phyloP scores from a whole-genome alignment of 768 basidiomycete species.

The Leccinum boreale region DNA sequence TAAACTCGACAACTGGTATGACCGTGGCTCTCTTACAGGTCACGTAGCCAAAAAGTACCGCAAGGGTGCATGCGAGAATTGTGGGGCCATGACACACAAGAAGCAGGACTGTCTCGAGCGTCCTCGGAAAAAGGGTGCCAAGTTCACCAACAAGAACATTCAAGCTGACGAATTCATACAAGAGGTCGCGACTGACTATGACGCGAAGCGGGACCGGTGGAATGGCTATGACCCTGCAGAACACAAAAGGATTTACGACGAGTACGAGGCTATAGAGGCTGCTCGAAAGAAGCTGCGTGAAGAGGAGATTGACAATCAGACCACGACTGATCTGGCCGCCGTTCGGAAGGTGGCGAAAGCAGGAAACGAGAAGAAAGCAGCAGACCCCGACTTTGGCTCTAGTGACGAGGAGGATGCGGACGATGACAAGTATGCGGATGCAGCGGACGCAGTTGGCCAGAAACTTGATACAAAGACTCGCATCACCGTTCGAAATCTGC shows the following conservation, averaged over 20 bases:
- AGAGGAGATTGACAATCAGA: slow-evolving; percentile 97
- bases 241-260: slow-evolving; percentile 85
- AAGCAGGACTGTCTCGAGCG: slow-evolving; percentile 91
- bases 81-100: slow-evolving; percentile 95
- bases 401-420: slow-evolving; percentile 95
- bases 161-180: slow-evolving; percentile 90
- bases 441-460: slow-evolving; percentile 96
- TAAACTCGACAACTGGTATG: slow-evolving; percentile 90
- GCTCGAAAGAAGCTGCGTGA: slow-evolving; percentile 89
- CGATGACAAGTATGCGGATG: slow-evolving; percentile 97
- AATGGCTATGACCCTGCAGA: slow-evolving; percentile 94
- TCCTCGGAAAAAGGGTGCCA: slow-evolving; percentile 94
- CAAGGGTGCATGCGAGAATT: slow-evolving; percentile 98
- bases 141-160: slow-evolving; percentile 86
- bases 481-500: slow-evolving; percentile 95
- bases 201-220: slow-evolving; percentile 96
- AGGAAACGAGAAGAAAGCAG: slow-evolving; percentile 64
- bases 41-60: slow-evolving; percentile 96
- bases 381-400: slow-evolving; percentile 92
- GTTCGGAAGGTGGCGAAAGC: slow-evolving; percentile 95
- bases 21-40: slow-evolving; percentile 78
- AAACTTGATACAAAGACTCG: slow-evolving; percentile 98
- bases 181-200: slow-evolving; percentile 73
- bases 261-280: slow-evolving; percentile 90
- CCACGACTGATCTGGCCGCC: slow-evolving; percentile 85